phyloP scores from a whole-genome alignment of 176 grass and related monocot genomes.

The Ensete ventricosum region DNA sequence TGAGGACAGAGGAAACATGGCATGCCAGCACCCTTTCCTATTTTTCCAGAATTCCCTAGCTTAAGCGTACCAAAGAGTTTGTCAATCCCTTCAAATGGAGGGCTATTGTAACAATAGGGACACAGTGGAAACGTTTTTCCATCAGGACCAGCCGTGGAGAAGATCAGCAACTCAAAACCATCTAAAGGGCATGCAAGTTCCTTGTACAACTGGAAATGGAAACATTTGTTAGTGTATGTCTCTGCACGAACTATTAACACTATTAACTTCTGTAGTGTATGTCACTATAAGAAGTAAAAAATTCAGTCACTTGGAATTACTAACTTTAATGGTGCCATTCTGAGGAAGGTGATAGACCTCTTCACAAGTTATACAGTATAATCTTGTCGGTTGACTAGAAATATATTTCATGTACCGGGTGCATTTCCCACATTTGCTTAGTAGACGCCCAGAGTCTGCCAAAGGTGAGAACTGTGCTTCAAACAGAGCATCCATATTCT shows the following conservation, averaged over 20 bases:
- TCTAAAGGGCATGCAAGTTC: conserved; percentile 87
- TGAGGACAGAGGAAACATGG: conserved; percentile 91
- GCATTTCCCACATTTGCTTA: conserved; percentile 99
- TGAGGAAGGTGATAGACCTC: conserved; percentile 98
- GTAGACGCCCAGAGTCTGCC: conserved; percentile 71
- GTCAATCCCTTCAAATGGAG: conserved; percentile 93
- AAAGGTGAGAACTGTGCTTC: conserved; percentile 98
- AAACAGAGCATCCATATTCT: conserved; percentile 92
- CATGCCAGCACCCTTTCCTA: conserved; percentile 77
- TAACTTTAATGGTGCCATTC: conserved; percentile 91
- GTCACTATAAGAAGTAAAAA: background rate
- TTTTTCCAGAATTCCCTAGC: conserved; percentile 44
- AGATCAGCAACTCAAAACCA: conserved; percentile 84
- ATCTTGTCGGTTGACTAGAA: conserved; percentile 63
- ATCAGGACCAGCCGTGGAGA: conserved; percentile 69
- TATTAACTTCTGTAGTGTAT: background rate
- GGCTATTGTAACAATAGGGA: conserved; percentile 83
- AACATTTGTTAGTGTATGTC: background rate
- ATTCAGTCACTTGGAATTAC: background rate
- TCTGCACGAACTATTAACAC: background rate
- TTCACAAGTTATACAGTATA: conserved; percentile 92
- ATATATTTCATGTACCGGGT: conserved; percentile 92
- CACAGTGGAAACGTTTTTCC: conserved; percentile 84
- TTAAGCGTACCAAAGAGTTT: conserved; percentile 70
- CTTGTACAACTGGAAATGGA: conserved; percentile 80